Percentiles rank a stretch among this genome's conserved stretches.
Conservation (phyloP, 176 grass and related monocot species). For the Coix lacrymajobi region DNA sequence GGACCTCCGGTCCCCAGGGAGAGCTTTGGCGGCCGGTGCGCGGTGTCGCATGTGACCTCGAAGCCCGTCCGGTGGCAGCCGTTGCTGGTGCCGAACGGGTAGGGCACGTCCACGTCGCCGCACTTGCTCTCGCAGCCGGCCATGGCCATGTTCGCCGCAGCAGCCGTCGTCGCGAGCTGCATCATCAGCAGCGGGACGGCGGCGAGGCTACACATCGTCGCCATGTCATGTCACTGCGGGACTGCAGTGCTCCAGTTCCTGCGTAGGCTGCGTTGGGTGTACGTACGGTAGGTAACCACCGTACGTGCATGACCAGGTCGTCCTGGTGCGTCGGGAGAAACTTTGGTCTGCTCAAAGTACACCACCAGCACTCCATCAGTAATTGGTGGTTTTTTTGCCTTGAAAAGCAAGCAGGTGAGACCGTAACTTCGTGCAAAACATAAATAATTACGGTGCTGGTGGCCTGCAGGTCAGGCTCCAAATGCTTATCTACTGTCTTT, state of each 20-base stretch:
- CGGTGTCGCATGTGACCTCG: background rate
- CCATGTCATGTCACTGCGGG: background rate
- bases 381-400: background rate
- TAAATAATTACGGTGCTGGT: background rate
- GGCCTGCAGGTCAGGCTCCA: background rate
- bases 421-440: background rate
- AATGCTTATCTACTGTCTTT: background rate
- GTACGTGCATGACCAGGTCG: too few species aligned
- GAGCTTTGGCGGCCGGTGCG: background rate
- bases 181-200: background rate
- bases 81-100: slow-evolving; percentile 3
- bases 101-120: background rate
- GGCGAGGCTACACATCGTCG: background rate
- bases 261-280: too few species aligned
- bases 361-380: background rate
- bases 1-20: background rate
- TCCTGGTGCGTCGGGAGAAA: background rate
- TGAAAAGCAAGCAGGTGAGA: background rate
- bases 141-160: background rate
- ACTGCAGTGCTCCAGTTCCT: too few species aligned
- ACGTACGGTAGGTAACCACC: background rate
- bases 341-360: background rate
- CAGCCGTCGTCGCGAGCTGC: background rate
- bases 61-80: slow-evolving; percentile 1
- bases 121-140: slow-evolving; percentile 4